phyloP scores from a whole-genome alignment of 805 yeast genomes.

The Ogataea saltuana region DNA sequence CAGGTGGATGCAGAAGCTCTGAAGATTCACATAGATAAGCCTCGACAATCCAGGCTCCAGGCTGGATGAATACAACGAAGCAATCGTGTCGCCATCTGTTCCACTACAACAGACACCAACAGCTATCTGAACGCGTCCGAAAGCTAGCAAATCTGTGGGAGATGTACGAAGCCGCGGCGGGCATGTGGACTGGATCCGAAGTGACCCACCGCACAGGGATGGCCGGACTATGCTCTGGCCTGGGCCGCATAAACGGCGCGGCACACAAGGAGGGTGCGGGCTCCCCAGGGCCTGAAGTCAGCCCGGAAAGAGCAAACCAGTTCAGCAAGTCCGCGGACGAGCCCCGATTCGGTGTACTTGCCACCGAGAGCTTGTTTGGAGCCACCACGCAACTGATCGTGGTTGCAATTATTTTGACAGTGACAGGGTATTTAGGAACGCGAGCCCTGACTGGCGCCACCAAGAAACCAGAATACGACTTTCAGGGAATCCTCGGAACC shows the following conservation, averaged over 20 bases:
- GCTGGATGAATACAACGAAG: conserved; percentile 2
- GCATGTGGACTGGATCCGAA: conserved; percentile 1
- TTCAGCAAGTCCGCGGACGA: no score
- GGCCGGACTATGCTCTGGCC: no score
- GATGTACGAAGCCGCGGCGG: conserved; percentile 3
- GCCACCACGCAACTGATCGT: background rate
- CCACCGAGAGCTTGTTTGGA: no score
- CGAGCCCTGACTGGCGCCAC: background rate
- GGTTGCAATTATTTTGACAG: background rate
- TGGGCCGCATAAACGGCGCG: no score
- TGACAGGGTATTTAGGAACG: background rate
- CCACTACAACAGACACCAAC: background rate
- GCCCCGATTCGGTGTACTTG: no score
- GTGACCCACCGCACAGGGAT: background rate
- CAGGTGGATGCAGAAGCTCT: conserved; percentile 2
- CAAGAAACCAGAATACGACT: background rate
- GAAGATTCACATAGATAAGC: background rate
- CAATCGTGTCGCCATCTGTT: background rate
- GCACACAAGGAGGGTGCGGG: no score
- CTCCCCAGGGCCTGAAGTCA: no score
- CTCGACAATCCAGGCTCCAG: conserved; percentile 1
- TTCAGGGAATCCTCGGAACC: conserved; percentile 2
- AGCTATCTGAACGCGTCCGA: background rate
- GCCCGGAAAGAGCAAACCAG: no score
- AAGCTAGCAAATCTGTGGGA: background rate